Base-by-base conservation (phyloP, 2,329 filamentous ascomycete genomes). In the Cercospora sp. region DNA sequence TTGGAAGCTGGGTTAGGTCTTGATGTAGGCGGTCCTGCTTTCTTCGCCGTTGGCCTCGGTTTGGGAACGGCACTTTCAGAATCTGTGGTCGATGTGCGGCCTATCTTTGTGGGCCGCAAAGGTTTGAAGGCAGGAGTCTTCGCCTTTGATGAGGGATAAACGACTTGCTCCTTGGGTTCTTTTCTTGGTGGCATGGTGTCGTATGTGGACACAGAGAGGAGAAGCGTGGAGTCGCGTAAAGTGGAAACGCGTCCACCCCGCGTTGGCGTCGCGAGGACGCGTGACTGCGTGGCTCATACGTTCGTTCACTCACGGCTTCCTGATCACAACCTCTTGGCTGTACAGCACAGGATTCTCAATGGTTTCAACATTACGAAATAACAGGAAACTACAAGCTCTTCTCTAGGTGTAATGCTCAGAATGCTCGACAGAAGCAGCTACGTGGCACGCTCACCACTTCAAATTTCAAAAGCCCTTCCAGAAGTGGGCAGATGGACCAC, bases 31-130 rank as follows among this genome's bases (percentile, higher is more conserved):
- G 28, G 28, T 58, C 55, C 40, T 12, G 66, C 49, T 24, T 63
- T 71, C 43, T 66, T 70, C 12, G 55, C 30, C 32, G 61, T 40
- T 28, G 69, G 21, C 34, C 64, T 71, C 18, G 70, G 21, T 18
- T 61, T 67, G 51, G 58, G n/a, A 9, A n/a, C 53, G 3, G 69
- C 72, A 51, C 66, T 70, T 40, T 74, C 70, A 12, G 74, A 73
- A 51, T 73, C 73, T 37, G 91, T 77, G 83, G 92, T 65, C 81
- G 87, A 37, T 9, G 70, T 69, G 30, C 72, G 72, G 13, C 18
- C 66, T 4, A 73, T 65, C 55, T 75, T 73, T 6, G 70, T 72
- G 9, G 76, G 76, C 61, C 74, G 71, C 26, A 77, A 70, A 10
- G 77, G 77, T 60, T 77, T 78, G 74, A 77, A 78, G 0, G 77